These are phyloP conservation scores for Rhinocladiella mackenziei DNA, from an alignment of 2,329 filamentous ascomycete species.

Conservation along the genomic window DNA sequence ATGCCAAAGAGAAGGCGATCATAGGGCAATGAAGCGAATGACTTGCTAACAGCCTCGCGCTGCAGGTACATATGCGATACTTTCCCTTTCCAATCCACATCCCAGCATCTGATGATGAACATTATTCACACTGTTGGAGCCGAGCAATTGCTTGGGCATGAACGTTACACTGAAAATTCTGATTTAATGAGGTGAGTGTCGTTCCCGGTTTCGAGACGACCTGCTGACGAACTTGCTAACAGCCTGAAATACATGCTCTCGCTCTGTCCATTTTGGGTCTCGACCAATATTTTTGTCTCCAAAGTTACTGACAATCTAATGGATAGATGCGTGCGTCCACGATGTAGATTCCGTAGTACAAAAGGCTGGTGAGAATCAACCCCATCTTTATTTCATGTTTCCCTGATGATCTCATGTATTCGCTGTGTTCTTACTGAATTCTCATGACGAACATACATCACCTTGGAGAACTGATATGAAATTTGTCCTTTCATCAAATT, in stretches of 20 bases:
- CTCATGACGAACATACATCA: slow-evolving; percentile 59
- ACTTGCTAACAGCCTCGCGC: slow-evolving; percentile 24
- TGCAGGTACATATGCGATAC: slow-evolving; percentile 34
- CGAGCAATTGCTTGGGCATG: slow-evolving; percentile 50
- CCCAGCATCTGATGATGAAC: slow-evolving; percentile 58
- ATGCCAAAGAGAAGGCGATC: slow-evolving; percentile 13
- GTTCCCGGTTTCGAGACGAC: not conserved
- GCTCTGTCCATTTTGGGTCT: slow-evolving; percentile 37
- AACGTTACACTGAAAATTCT: slow-evolving; percentile 64
- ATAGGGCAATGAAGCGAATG: slow-evolving; percentile 21
- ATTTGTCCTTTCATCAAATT: not conserved
- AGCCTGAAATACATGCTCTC: slow-evolving; percentile 37
- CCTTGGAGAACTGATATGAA: slow-evolving; percentile 60
- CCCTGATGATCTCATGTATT: slow-evolving; percentile 59
- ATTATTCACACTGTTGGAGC: slow-evolving; percentile 70
- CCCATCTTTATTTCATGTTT: not conserved
- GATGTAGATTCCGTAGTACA: not conserved
- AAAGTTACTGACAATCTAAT: slow-evolving; percentile 8
- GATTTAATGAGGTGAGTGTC: slow-evolving; percentile 62
- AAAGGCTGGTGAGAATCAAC: not conserved
- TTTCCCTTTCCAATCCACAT: slow-evolving; percentile 31
- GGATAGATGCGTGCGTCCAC: not conserved
- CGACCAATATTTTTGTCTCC: slow-evolving; percentile 17
- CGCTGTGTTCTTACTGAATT: slow-evolving; percentile 64
- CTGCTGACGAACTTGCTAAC: slow-evolving; percentile 21